A percentile compares a stretch with the other conserved stretches of the same genome.
Evolutionary conservation across 345 rosid genomes (phyloP).

Genomic region (Eucalyptus sp.): DNA sequence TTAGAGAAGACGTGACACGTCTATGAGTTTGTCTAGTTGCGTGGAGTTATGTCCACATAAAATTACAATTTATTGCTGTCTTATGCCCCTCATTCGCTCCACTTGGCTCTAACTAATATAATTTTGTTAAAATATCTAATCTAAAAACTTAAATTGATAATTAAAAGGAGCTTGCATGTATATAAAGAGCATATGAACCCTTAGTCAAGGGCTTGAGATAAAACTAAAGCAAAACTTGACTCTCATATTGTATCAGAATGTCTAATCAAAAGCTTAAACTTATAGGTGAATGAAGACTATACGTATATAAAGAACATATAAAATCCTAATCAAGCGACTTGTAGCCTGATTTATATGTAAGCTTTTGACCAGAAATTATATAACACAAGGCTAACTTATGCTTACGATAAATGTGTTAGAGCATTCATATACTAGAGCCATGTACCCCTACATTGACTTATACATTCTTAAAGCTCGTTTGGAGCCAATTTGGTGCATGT

Average conservation of each 20-base stretch:
- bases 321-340: not conserved
- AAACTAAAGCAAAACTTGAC: not conserved
- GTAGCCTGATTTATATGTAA: not conserved
- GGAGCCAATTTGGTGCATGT: not conserved
- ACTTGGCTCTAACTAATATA: not conserved
- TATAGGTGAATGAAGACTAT: rapidly evolving
- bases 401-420: not conserved
- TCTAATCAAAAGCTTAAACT: not conserved
- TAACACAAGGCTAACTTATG: not conserved
- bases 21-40: not conserved
- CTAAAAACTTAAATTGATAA: not conserved
- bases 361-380: not conserved
- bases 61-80: not conserved
- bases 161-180: not conserved
- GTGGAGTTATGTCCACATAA: not conserved
- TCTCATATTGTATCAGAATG: rapidly evolving
- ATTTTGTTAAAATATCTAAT: not conserved
- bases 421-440: not conserved
- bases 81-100: not conserved
- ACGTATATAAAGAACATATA: not conserved
- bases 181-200: not conserved
- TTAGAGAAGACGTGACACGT: not conserved
- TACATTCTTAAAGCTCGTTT: not conserved
- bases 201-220: not conserved
- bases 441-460: not conserved